Evolutionary conservation across 1,284 basidiomycete genomes (phyloP), one percentile per base, ranked within the genome.

Genomic region (Tilletia horrida): DNA sequence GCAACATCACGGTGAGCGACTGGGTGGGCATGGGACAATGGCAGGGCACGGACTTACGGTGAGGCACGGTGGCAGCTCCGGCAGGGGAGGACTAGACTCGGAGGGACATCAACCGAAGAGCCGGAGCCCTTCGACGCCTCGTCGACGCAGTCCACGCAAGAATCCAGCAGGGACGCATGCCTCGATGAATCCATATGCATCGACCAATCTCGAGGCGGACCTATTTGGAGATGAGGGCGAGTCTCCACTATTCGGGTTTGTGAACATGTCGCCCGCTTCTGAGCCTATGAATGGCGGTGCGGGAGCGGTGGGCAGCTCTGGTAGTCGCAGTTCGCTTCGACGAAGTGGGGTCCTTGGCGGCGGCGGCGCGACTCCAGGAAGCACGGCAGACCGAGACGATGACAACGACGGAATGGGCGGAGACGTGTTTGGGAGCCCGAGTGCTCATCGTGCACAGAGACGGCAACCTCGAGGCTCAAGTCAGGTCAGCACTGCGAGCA

Each of bases 91-190:
- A 13, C 9, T 50, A 0, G 63, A 66, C 23, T 25, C 40, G 16
- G 48, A 65, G 4, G 52, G 66, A 25, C 47, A 66, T 25, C 29
- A 63, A 4, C 40, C 62, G 52, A 55, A 59, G 25, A 65, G 66
- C 18, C 57, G 69, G 40, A 40, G 44, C 8, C 67, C 69, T 11
- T 69, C 72, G 11, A 67, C 69, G 43, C 67, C 71, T 0, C 64
- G 75, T 48, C 70, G 79, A 11, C 67, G 79, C 50, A 79, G 77
- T 65, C 79, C 79, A 42, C 69, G 79, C 23, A 81, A 81, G 70
- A 74, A 73, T n/a, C 78, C 79, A 44, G 69, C 66, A 29, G 79
- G 79, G 9, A 78, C 76, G 35, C 64, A 69, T 50, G 71, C 68
- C 18, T 68, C 66, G 27, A 64, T 71, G 42, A 81, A 81, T 65